phyloP scores from a whole-genome alignment of 192 early-diverging fungal species.

The Coemansia javaensis region DNA sequence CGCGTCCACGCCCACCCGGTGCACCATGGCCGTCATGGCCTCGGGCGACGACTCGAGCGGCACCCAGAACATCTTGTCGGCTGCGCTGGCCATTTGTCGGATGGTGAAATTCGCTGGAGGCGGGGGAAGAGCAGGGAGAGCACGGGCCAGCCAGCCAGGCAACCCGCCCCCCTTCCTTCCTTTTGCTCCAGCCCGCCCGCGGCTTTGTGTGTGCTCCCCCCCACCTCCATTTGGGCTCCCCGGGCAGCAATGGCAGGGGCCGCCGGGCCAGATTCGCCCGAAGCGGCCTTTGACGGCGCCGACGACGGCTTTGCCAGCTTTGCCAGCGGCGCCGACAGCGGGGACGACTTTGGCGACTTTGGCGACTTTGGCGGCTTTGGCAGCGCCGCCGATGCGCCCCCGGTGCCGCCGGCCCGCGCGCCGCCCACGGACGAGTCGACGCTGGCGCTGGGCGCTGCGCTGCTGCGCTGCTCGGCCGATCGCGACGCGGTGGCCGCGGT shows the following conservation, averaged over 20 bases:
- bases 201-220: too few species aligned
- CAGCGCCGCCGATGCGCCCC: background rate
- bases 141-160: too few species aligned
- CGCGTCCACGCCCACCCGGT: slow-evolving; percentile 62
- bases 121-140: too few species aligned
- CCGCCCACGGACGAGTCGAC: slow-evolving; percentile 3
- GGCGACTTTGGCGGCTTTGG: slow-evolving; percentile 26
- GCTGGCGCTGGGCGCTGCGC: slow-evolving; percentile 1
- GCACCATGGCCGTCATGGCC: slow-evolving; percentile 62
- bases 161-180: too few species aligned
- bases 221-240: too few species aligned
- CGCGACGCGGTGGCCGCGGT: background rate
- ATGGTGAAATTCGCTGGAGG: background rate
- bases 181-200: too few species aligned
- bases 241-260: too few species aligned
- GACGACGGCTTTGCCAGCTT: slow-evolving; percentile 11
- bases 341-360: slow-evolving; percentile 2
- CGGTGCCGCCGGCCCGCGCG: background rate
- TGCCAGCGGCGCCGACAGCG: slow-evolving; percentile 1
- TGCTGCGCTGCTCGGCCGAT: slow-evolving; percentile 1
- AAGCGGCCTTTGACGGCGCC: too few species aligned
- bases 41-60: slow-evolving; percentile 89
- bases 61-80: slow-evolving; percentile 62
- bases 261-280: too few species aligned
- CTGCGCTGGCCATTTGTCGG: slow-evolving; percentile 9